phyloP scores from a whole-genome alignment of 495 filamentous ascomycete species.

The Cercophora scortea region DNA sequence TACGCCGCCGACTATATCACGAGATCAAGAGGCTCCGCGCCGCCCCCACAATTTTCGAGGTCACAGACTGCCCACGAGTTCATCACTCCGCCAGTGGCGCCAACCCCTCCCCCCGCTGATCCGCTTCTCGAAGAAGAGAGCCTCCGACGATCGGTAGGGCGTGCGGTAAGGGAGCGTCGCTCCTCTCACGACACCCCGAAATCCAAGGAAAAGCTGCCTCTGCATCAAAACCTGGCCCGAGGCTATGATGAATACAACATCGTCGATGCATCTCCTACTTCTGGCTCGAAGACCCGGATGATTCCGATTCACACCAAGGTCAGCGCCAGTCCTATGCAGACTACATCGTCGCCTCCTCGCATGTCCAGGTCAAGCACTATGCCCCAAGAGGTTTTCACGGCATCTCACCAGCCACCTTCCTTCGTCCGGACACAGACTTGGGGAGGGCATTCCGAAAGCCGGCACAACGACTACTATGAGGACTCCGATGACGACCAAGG shows the following conservation, averaged over 20 bases:
- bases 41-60: constrained; percentile 7
- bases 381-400: constrained; percentile 7
- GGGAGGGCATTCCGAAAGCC: constrained; percentile 4
- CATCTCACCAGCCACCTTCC: constrained; percentile 6
- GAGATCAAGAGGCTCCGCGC: constrained; percentile 4
- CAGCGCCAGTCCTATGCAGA: constrained; percentile 6
- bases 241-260: constrained; percentile 14
- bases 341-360: not conserved
- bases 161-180: constrained; percentile 23
- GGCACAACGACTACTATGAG: constrained; percentile 6
- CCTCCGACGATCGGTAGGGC: constrained; percentile 17
- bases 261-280: constrained; percentile 15
- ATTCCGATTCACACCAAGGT: constrained; percentile 25
- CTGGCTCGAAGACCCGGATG: constrained; percentile 9
- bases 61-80: constrained; percentile 22
- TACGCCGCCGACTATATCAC: constrained; percentile 16
- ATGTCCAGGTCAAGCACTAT: constrained; percentile 18
- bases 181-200: constrained; percentile 33
- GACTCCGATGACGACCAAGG: constrained; percentile 23
- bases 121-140: constrained; percentile 15
- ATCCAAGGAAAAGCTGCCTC: constrained; percentile 28
- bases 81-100: constrained; percentile 16
- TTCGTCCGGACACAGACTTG: constrained; percentile 17
- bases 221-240: constrained; percentile 10
- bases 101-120: constrained; percentile 29